phyloP scores from a whole-genome alignment of 768 basidiomycete genomes.

The Termitomyces sp. region DNA sequence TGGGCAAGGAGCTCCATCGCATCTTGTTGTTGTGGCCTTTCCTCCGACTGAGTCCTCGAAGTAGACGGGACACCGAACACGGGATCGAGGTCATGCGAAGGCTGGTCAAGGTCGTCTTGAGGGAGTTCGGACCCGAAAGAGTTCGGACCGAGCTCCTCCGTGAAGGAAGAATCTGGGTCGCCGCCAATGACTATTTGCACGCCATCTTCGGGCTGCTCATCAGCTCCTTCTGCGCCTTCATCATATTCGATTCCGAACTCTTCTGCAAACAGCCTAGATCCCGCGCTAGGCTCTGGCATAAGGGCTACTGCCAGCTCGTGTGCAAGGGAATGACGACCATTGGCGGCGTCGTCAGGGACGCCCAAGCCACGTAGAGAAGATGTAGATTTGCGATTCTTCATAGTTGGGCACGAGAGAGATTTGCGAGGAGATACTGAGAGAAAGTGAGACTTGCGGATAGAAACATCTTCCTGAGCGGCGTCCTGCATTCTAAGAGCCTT shows the following conservation, averaged over 20 bases:
- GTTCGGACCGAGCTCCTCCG: constrained; percentile 33
- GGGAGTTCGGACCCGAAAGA: constrained; percentile 22
- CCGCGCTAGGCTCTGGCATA: constrained; percentile 79
- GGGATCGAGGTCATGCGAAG: constrained; percentile 36
- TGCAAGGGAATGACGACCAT: constrained; percentile 65
- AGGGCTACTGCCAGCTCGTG: constrained; percentile 85
- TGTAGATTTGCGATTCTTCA: constrained; percentile 40
- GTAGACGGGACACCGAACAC: constrained; percentile 34
- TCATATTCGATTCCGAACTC: constrained; percentile 90
- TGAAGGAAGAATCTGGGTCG: constrained; percentile 32
- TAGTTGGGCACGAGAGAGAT: constrained; percentile 28
- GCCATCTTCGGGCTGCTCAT: constrained; percentile 35
- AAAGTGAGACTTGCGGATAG: constrained; percentile 24
- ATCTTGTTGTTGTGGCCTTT: constrained; percentile 41
- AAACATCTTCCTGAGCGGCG: constrained; percentile 24
- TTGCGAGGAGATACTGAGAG: constrained; percentile 28
- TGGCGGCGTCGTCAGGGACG: constrained; percentile 37
- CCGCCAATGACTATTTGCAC: constrained; percentile 23
- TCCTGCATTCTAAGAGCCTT: constrained; percentile 15
- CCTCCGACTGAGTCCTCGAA: constrained; percentile 22
- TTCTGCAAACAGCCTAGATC: constrained; percentile 76
- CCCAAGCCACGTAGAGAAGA: constrained; percentile 41
- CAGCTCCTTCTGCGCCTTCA: constrained; percentile 80
- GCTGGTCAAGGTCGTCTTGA: constrained; percentile 22
- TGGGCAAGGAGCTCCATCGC: constrained; percentile 69